Conservation (phyloP, 1,139 yeast genomes). For the Ogataea hybrid region DNA sequence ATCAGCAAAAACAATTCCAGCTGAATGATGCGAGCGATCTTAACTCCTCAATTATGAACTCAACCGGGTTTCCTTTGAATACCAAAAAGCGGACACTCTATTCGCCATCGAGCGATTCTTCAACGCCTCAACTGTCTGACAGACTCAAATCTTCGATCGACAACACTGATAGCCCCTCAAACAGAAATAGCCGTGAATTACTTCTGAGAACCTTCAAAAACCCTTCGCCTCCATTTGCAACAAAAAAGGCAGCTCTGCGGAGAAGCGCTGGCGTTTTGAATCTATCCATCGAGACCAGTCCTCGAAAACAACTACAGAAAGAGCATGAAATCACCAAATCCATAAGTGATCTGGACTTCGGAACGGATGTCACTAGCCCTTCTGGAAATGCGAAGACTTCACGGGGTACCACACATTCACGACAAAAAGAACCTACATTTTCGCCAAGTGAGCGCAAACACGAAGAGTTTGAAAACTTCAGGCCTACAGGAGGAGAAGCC, state of each 20-base stretch:
- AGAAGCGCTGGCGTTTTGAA: constrained; percentile 40
- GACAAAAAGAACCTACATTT: too few species aligned
- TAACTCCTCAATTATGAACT: constrained; percentile 24
- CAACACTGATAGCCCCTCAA: constrained; percentile 7
- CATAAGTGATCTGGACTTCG: constrained; percentile 34
- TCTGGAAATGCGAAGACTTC: too few species aligned
- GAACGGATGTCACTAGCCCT: constrained; percentile 22
- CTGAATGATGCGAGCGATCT: constrained; percentile 12
- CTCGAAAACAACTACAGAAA: constrained; percentile 17
- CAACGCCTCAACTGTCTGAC: constrained; percentile 19
- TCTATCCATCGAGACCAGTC: constrained; percentile 35
- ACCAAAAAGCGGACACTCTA: constrained; percentile 27
- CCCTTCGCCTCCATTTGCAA: constrained; percentile 14
- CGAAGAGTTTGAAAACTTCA: not conserved
- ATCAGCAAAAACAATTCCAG: constrained; percentile 2
- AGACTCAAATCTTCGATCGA: constrained; percentile 1
- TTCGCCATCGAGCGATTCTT: constrained; percentile 26
- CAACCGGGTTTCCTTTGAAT: constrained; percentile 29
- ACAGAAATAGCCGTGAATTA: constrained; percentile 2
- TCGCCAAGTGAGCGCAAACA: constrained; percentile 13
- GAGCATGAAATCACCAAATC: constrained; percentile 31
- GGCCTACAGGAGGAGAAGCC: not conserved
- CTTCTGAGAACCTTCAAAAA: constrained; percentile 1
- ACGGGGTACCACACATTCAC: too few species aligned
- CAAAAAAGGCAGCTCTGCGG: constrained; percentile 32